Conservation (phyloP, 805 yeast genomes). For the Yarrowia sp. region DNA sequence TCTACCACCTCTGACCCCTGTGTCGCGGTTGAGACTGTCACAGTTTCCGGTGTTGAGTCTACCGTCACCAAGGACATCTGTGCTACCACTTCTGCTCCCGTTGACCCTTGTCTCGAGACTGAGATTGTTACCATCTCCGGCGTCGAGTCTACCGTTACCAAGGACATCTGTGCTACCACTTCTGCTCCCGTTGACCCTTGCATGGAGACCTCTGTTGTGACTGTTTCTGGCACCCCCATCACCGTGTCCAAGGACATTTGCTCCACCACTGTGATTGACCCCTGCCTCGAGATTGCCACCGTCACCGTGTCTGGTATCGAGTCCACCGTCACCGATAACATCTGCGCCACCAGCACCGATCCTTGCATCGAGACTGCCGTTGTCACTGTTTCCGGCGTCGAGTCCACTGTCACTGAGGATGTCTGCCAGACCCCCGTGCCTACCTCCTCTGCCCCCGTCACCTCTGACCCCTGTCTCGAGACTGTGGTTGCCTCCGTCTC, state of each 20-base stretch:
- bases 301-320: conserved; percentile 8
- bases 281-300: conserved; percentile 11
- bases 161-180: neutral
- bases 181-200: neutral
- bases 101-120: no score
- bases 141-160: no score
- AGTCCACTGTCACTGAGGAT: conserved; percentile 8
- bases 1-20: neutral
- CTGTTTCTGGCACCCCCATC: conserved; percentile 7
- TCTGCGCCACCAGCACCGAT: neutral
- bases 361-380: conserved; percentile 10
- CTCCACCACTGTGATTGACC: neutral
- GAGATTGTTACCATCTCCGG: neutral
- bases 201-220: neutral
- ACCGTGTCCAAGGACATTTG: conserved; percentile 16
- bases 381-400: neutral
- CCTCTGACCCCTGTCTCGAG: conserved; percentile 14
- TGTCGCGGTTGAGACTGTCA: neutral
- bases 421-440: neutral
- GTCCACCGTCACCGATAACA: conserved; percentile 18
- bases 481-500: conserved; percentile 2
- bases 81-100: neutral
- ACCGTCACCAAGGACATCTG: neutral
- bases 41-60: neutral
- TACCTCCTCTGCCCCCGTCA: neutral